These are phyloP conservation scores for Cladosporium sphaerospermum DNA, from an alignment of 2,329 filamentous ascomycete species.

Conservation along the genomic window DNA sequence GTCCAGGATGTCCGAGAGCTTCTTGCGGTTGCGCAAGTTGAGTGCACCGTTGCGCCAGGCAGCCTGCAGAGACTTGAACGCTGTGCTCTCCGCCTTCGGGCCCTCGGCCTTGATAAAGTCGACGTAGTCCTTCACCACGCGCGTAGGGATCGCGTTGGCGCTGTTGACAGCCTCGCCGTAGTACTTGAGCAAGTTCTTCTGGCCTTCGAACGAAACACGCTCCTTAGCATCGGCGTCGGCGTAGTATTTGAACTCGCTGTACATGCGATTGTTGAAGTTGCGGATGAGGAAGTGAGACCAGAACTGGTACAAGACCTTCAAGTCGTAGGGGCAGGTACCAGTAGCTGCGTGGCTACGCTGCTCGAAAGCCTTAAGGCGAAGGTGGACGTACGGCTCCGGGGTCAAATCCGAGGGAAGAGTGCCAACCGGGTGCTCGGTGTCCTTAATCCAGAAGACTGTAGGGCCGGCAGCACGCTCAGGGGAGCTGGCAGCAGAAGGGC, in stretches of 20 bases:
- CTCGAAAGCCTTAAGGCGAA: slow-evolving; percentile 45
- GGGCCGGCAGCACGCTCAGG: slow-evolving; percentile 15
- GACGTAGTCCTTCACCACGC: slow-evolving; percentile 51
- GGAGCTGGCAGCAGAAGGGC: slow-evolving; percentile 14
- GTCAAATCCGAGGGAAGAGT: slow-evolving; percentile 39
- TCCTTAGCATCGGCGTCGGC: slow-evolving; percentile 58
- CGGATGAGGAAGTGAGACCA: slow-evolving; percentile 67
- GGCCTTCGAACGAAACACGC: slow-evolving; percentile 48
- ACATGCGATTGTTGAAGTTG: slow-evolving; percentile 70
- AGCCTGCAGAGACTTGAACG: slow-evolving; percentile 47
- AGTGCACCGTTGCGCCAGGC: slow-evolving; percentile 50
- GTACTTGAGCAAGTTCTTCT: slow-evolving; percentile 59
- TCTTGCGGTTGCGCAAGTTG: slow-evolving; percentile 52
- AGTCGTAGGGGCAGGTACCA: slow-evolving; percentile 48
- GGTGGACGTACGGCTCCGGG: slow-evolving; percentile 44
- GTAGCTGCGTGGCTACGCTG: slow-evolving; percentile 41
- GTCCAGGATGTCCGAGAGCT: slow-evolving; percentile 48
- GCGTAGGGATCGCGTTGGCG: slow-evolving; percentile 45
- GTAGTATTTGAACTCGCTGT: slow-evolving; percentile 63
- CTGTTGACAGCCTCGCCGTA: slow-evolving; percentile 55
- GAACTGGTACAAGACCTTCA: slow-evolving; percentile 65
- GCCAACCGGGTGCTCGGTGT: slow-evolving; percentile 39
- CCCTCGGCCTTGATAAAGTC: slow-evolving; percentile 47
- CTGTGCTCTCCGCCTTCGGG: slow-evolving; percentile 33
- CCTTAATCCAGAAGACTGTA: slow-evolving; percentile 47